Evolutionary conservation across 2,329 filamentous ascomycete species (phyloP), one percentile per base, ranked within the genome.

Genomic region (Monilinia fructicola): DNA sequence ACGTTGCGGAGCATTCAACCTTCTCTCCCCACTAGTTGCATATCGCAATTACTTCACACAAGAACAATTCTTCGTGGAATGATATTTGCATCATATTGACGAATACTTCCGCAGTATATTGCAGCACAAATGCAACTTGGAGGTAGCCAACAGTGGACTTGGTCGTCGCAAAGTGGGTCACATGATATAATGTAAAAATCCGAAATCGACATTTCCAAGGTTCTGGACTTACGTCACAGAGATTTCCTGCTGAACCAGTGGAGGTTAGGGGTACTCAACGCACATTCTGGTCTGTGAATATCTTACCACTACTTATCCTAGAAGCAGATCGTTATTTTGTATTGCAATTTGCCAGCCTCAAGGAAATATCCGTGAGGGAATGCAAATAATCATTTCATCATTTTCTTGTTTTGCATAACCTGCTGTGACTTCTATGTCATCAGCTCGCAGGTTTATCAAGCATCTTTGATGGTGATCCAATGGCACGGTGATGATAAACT

Each of bases 221-320:
- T 58, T 58, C 23, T 58, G 38, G 26, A 46, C 23, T 58, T 58
- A 58, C 55, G 55, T 58, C 55, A 58, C 40, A 58, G 12, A 23
- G 23, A 58, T 44, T 46, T 58, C 55, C 42, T 58, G 40, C 18
- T 58, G 23, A 23, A n/a, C 54, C 44, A 23, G 18, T 58, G 40
- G 11, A 58, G 26, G 11, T 18, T n/a, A 18, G 3, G 46, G n/a
- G 56, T 18, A 10, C n/a, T 59, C 42, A 26, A 59, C 26, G 26
- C 56, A 59, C 56, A 59, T 21, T 48, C 40, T 58, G 26, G 26
- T 59, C 56, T 46, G 56, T 58, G 55, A 58, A 46, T 31, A 58
- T 58, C 40, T 31, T 26, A 23, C 40, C 2, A 31, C 23, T 46
- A 12, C 28, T 23, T 31, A 48, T 48, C 40, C 42, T 48, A 35